A percentile compares a stretch with the other conserved stretches of the same genome.
phyloP scores from a whole-genome alignment of 1,284 basidiomycete genomes.

The Ustilago xerochloae region DNA sequence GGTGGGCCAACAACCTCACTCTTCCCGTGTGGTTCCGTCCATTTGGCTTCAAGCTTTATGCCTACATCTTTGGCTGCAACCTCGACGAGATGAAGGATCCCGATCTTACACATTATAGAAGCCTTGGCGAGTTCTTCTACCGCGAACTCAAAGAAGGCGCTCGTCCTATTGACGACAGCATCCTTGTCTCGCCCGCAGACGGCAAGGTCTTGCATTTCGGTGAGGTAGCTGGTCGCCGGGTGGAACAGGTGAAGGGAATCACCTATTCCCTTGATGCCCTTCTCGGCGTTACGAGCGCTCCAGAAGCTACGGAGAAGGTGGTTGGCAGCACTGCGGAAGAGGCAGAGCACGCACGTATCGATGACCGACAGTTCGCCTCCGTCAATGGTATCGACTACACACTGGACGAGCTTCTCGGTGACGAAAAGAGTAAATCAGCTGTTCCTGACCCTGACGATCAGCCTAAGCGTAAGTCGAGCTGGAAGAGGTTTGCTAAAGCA shows the following conservation, averaged over 20 bases:
- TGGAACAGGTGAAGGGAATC: constrained; percentile 96
- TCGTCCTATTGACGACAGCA: constrained; percentile 80
- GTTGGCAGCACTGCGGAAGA: constrained; percentile 9
- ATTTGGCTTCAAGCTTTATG: constrained; percentile 85
- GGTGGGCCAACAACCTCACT: constrained; percentile 83
- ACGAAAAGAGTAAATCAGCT: constrained; percentile 45
- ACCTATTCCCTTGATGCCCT: constrained; percentile 95
- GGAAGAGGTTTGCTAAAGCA: constrained; percentile 38
- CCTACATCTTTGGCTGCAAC: constrained; percentile 89
- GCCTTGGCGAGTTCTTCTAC: constrained; percentile 95
- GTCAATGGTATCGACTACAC: constrained; percentile 98
- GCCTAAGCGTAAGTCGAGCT: constrained; percentile 22
- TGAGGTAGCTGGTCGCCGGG: constrained; percentile 80
- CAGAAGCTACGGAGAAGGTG: constrained; percentile 50
- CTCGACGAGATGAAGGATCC: constrained; percentile 85
- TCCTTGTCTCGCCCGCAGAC: constrained; percentile 91
- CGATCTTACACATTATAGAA: constrained; percentile 82
- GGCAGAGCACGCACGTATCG: constrained; percentile 70
- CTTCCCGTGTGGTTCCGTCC: constrained; percentile 95
- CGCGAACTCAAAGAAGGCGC: constrained; percentile 83
- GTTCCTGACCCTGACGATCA: constrained; percentile 26
- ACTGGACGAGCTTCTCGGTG: constrained; percentile 77
- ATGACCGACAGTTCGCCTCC: constrained; percentile 90
- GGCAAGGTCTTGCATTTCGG: constrained; percentile 93
- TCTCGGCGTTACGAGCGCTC: constrained; percentile 70